Conservation (phyloP, 768 basidiomycete genomes). For the Hebeloma cylindrosporum region DNA sequence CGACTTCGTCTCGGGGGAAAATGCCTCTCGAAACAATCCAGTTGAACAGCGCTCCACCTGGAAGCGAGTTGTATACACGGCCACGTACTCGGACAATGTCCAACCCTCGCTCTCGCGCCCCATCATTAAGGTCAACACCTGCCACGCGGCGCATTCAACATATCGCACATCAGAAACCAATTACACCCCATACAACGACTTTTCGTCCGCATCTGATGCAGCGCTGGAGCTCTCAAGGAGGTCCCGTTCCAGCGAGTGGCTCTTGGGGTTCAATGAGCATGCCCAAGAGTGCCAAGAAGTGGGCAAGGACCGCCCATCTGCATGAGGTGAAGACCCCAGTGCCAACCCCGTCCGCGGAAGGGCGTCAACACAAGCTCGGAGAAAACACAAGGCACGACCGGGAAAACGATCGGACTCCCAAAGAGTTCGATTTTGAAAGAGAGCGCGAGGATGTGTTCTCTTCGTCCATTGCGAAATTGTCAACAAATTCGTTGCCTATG, state of each 20-base stretch:
- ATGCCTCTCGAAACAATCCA: slow-evolving; percentile 20
- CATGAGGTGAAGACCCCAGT: slow-evolving; percentile 51
- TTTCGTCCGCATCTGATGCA: slow-evolving; percentile 37
- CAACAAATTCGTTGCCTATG: neutral
- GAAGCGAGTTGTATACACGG: slow-evolving; percentile 14
- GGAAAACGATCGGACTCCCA: slow-evolving; percentile 12
- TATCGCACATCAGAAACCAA: slow-evolving; percentile 20
- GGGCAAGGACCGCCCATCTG: slow-evolving; percentile 67
- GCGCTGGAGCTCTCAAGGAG: slow-evolving; percentile 46
- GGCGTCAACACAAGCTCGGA: neutral
- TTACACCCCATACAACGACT: slow-evolving; percentile 28
- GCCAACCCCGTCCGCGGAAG: neutral
- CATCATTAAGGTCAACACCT: slow-evolving; percentile 24
- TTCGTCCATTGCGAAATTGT: neutral
- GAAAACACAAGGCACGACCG: slow-evolving; percentile 1
- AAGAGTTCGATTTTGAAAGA: slow-evolving; percentile 12
- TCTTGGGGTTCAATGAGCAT: slow-evolving; percentile 32
- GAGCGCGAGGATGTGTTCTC: slow-evolving; percentile 14
- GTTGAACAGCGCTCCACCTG: slow-evolving; percentile 21
- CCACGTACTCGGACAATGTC: slow-evolving; percentile 23
- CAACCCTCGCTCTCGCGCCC: slow-evolving; percentile 24
- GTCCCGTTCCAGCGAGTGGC: slow-evolving; percentile 18
- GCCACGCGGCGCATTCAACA: slow-evolving; percentile 14
- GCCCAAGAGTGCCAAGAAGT: slow-evolving; percentile 50
- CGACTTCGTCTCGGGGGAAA: slow-evolving; percentile 11